These are phyloP conservation scores for Collybiopsis confluens DNA, from an alignment of 768 basidiomycete species.

Conservation along the genomic window DNA sequence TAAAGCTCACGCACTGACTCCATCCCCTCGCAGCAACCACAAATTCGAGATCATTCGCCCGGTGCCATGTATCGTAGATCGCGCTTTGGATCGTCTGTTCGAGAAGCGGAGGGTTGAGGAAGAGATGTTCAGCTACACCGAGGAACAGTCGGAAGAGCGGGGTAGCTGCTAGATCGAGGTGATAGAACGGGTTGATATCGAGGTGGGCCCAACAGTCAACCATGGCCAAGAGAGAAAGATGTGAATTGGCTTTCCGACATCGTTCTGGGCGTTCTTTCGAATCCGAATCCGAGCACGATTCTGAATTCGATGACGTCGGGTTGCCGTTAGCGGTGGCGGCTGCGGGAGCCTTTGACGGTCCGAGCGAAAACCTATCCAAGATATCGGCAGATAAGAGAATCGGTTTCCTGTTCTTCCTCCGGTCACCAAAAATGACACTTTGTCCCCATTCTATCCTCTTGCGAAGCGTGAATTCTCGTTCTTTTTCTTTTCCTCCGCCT, in stretches of 20 bases:
- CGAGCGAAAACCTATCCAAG: slow-evolving; percentile 87
- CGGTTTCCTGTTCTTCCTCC: slow-evolving; percentile 37
- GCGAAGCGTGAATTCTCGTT: slow-evolving; percentile 45
- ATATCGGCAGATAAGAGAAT: slow-evolving; percentile 80
- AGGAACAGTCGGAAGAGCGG: slow-evolving; percentile 97
- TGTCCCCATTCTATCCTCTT: slow-evolving; percentile 71
- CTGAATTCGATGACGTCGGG: neutral
- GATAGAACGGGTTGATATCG: slow-evolving; percentile 81
- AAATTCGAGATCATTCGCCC: slow-evolving; percentile 91
- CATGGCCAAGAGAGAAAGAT: slow-evolving; percentile 65
- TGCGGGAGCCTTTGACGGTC: slow-evolving; percentile 23
- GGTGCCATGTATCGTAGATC: slow-evolving; percentile 70
- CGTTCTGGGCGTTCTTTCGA: neutral
- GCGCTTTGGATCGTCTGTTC: slow-evolving; percentile 72
- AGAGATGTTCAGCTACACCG: slow-evolving; percentile 94
- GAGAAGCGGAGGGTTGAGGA: slow-evolving; percentile 62
- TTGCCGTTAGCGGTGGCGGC: slow-evolving; percentile 3
- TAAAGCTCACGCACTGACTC: slow-evolving; percentile 94
- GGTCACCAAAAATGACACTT: slow-evolving; percentile 67
- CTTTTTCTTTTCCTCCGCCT: slow-evolving; percentile 33
- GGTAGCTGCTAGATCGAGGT: slow-evolving; percentile 90
- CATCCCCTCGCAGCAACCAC: slow-evolving; percentile 90
- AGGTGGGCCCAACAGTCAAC: slow-evolving; percentile 96
- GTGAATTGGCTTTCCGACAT: slow-evolving; percentile 43
- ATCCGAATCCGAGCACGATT: too few species aligned